Evolutionary conservation across 345 rosid genomes (phyloP).

Genomic region (Rhodomyrtus tomentosa): DNA sequence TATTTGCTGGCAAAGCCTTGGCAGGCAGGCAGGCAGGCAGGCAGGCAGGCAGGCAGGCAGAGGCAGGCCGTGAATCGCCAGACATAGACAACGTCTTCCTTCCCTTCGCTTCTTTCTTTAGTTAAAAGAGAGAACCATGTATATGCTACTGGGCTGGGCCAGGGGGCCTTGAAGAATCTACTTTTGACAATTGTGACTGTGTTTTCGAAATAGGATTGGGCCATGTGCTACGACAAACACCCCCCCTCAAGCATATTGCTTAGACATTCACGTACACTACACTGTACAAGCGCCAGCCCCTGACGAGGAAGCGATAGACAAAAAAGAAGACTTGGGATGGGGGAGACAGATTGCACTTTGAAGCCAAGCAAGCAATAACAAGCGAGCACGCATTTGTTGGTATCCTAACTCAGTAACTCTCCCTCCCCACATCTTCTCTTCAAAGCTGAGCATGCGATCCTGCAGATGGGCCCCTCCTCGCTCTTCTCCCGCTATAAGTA

Average conservation of each 20-base stretch:
- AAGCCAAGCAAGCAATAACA: neutral
- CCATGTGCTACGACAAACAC: neutral
- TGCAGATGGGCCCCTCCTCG: neutral
- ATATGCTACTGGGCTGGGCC: neutral
- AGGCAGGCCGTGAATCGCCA: neutral
- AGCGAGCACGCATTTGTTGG: neutral
- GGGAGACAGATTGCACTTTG: neutral
- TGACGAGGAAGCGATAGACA: neutral
- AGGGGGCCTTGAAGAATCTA: neutral
- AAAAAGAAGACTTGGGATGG: neutral
- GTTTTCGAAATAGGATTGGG: neutral
- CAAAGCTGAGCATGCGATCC: neutral
- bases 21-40: neutral
- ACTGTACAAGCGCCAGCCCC: neutral
- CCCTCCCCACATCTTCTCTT: neutral
- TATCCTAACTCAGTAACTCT: neutral
- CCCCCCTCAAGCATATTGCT: neutral
- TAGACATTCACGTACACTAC: too few species aligned
- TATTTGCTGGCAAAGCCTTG: neutral
- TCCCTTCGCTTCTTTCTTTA: neutral
- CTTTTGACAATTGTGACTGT: neutral
- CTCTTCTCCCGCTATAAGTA: neutral
- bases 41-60: neutral
- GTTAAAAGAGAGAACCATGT: neutral
- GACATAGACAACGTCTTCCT: neutral